Base-by-base conservation (phyloP, 768 basidiomycete genomes). In the Kwoniella mangroviensis region DNA sequence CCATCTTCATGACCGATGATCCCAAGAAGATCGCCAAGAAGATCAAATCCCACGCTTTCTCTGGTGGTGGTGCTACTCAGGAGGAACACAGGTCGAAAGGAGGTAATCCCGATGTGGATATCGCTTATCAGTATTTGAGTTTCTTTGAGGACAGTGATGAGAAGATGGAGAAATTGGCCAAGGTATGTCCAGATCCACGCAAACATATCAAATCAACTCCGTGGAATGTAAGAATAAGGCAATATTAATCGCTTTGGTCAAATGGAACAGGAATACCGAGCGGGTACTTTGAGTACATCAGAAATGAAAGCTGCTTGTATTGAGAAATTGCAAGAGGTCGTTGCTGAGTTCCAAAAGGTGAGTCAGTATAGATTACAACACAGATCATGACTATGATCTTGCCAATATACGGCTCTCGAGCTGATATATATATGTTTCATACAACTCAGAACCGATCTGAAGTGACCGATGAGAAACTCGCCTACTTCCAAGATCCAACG, bases 121-220 rank as follows among this genome's bases (percentile, higher is more conserved):
- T 99, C 65, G 87, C 90, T 67, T 98, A 93, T 83, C 95, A 98
- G 84, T 99, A 97, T 83, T 82, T 99, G 72, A 87, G 89, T 12
- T 98, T 98, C 87, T 97, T 98, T 83, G 85, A 97, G 81, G 95
- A 98, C 1, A 92, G 97, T 76, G 97, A 98, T 70, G 92, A 89
- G n/a, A 91, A 92, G 84, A 85, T 97, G 68, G 88, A 86, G 72
- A 86, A 85, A 75, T 82, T 98, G 62, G 92, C 90, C 41, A 88
- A 89, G 85, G 95, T 94, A 74, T 70, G 89, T 79, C 34, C 6
- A 34, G 34, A 34, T 34, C 34, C 34, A 34, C 34, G 34, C 34
- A 34, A 34, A 34, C 34, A 4, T 34, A 34, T 34, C 34, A 34
- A 34, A 34, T 7, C 34, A 34, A 34, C 5, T 52, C 19, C 7